Conservation (phyloP, 352 stramenopile species). For the Globisporangium middletonii region DNA sequence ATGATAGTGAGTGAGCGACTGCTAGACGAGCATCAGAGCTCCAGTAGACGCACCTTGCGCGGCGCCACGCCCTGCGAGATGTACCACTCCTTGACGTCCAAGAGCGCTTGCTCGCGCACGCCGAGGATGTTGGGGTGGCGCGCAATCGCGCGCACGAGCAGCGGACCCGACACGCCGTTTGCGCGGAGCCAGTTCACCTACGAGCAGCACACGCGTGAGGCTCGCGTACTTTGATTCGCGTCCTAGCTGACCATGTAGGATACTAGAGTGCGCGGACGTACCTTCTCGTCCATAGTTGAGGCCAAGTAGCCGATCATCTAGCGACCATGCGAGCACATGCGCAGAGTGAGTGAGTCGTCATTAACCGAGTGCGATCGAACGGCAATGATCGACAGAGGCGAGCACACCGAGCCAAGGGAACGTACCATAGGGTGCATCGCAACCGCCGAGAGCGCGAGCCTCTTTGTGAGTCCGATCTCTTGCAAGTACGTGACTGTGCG, state of each 20-base stretch:
- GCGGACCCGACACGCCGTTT: constrained; percentile 25
- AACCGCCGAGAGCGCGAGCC: constrained; percentile 23
- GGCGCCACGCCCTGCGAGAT: constrained; percentile 23
- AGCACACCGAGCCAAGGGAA: background rate
- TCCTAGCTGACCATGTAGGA: background rate
- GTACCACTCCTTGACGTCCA: constrained; percentile 31
- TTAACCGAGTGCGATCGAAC: background rate
- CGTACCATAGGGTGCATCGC: constrained; percentile 28
- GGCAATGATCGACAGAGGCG: background rate
- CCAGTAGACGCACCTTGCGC: constrained; percentile 20
- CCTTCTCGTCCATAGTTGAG: constrained; percentile 35
- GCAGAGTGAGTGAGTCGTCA: background rate
- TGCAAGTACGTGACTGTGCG: constrained; percentile 26
- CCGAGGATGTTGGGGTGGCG: constrained; percentile 38
- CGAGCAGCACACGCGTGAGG: background rate
- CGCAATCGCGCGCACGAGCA: constrained; percentile 25
- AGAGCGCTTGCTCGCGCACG: constrained; percentile 20
- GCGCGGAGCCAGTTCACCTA: constrained; percentile 27
- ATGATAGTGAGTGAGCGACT: background rate
- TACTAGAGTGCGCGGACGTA: constrained; percentile 4
- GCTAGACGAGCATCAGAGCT: background rate
- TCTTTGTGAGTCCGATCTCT: constrained; percentile 21
- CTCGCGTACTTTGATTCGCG: background rate
- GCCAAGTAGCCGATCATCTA: constrained; percentile 26
- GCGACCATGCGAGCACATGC: background rate